phyloP scores from a whole-genome alignment of 805 yeast species.

The Candida michaelii region DNA sequence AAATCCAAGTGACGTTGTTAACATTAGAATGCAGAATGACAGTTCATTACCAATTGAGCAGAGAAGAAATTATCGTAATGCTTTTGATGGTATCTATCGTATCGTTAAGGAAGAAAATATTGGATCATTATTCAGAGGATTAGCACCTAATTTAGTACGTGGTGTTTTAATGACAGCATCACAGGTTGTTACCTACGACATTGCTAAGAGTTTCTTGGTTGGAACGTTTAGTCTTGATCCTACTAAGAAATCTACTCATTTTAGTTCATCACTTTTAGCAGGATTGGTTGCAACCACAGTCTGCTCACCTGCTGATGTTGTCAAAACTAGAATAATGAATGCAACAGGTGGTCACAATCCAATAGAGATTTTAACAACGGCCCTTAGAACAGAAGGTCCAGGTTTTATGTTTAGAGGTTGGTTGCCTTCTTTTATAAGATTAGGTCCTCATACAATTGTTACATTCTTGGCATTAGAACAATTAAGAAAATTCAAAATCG shows the following conservation, averaged over 20 bases:
- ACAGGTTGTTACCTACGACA: constrained; percentile 85
- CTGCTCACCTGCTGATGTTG: constrained; percentile 90
- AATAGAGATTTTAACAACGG: constrained; percentile 46
- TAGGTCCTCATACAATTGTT: constrained; percentile 79
- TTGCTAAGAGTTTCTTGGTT: constrained; percentile 64
- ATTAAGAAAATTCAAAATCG: constrained; percentile 52
- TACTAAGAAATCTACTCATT: constrained; percentile 66
- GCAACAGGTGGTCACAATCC: constrained; percentile 49
- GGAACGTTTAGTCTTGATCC: constrained; percentile 51
- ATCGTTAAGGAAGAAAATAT: constrained; percentile 63
- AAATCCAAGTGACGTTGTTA: constrained; percentile 84
- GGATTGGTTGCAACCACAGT: constrained; percentile 89
- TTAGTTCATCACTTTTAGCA: constrained; percentile 74
- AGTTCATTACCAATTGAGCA: constrained; percentile 61
- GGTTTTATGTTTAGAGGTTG: constrained; percentile 88
- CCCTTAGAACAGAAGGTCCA: constrained; percentile 69
- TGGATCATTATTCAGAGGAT: constrained; percentile 64
- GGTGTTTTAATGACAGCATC: constrained; percentile 89
- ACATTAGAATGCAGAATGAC: constrained; percentile 90
- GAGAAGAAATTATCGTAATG: constrained; percentile 74
- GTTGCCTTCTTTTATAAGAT: constrained; percentile 82
- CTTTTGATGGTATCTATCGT: constrained; percentile 69
- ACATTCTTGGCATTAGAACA: constrained; percentile 70
- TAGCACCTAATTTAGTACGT: constrained; percentile 73
- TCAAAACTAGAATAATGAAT: constrained; percentile 86